Evolutionary conservation across 2,329 filamentous ascomycete genomes (phyloP).

Genomic region (Balansia obtecta): DNA sequence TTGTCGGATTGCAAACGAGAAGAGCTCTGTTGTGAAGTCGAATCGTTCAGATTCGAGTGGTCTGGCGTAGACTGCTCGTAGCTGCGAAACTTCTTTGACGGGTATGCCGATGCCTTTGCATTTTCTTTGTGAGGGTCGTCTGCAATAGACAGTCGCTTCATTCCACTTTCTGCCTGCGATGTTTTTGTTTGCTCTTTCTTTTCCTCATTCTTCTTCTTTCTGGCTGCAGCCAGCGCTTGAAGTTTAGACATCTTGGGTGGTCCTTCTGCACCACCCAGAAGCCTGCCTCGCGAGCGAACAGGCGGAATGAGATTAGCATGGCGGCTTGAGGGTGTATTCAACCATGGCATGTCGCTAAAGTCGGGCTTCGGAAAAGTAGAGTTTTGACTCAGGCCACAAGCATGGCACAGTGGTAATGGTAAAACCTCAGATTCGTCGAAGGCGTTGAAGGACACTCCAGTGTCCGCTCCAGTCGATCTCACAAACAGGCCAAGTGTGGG

Average conservation of each 20-base stretch:
- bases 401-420: not conserved
- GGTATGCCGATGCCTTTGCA: conserved; percentile 4
- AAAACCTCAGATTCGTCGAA: conserved; percentile 3
- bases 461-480: conserved; percentile 21
- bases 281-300: conserved; percentile 43
- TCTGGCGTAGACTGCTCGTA: not conserved
- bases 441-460: conserved; percentile 9
- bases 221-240: conserved; percentile 74
- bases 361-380: conserved; percentile 20
- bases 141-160: conserved; percentile 20
- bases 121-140: conserved; percentile 19
- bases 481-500: conserved; percentile 13
- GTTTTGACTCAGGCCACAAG: not conserved
- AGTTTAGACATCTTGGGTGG: conserved; percentile 75
- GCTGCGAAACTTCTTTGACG: conserved; percentile 14
- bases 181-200: conserved; percentile 27
- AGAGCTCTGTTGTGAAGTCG: not conserved
- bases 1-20: not conserved
- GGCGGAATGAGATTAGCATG: conserved; percentile 52
- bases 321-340: conserved; percentile 54
- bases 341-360: conserved; percentile 81
- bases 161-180: conserved; percentile 14
- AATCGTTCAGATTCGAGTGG: not conserved
- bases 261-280: conserved; percentile 63
- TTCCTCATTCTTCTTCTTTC: conserved; percentile 70